These are phyloP conservation scores for Xylogone sp. DNA, from an alignment of 2,329 filamentous ascomycete species.

Conservation along the genomic window DNA sequence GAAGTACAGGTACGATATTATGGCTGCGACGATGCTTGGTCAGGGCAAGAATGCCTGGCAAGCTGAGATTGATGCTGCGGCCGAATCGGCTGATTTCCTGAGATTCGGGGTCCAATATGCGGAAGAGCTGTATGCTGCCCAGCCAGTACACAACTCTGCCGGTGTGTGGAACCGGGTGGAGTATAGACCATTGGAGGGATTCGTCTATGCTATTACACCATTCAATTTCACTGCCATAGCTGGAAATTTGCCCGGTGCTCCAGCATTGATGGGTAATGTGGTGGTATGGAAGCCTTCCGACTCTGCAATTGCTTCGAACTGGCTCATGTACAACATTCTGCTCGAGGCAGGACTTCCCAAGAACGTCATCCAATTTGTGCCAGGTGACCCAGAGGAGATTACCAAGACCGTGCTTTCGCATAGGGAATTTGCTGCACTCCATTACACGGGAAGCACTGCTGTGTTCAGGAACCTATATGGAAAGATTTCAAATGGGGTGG, in stretches of 20 bases:
- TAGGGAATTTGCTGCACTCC: slow-evolving; percentile 80
- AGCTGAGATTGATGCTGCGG: slow-evolving; percentile 95
- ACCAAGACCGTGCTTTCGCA: slow-evolving; percentile 75
- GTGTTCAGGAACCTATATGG: slow-evolving; percentile 90
- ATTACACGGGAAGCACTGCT: slow-evolving; percentile 90
- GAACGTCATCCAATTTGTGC: slow-evolving; percentile 90
- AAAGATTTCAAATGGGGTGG: slow-evolving; percentile 76
- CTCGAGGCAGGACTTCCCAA: slow-evolving; percentile 85
- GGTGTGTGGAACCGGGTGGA: slow-evolving; percentile 92
- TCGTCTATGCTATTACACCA: slow-evolving; percentile 89
- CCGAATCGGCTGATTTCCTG: slow-evolving; percentile 89
- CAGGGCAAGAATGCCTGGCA: slow-evolving; percentile 99
- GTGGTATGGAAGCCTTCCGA: slow-evolving; percentile 97
- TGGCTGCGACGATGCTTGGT: slow-evolving; percentile 93
- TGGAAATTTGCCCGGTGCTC: slow-evolving; percentile 78
- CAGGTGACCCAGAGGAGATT: slow-evolving; percentile 80
- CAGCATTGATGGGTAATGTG: slow-evolving; percentile 88
- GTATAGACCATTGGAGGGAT: slow-evolving; percentile 86
- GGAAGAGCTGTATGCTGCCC: slow-evolving; percentile 82
- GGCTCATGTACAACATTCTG: slow-evolving; percentile 85
- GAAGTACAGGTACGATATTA: slow-evolving; percentile 95
- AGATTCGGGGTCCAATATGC: slow-evolving; percentile 94
- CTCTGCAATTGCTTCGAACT: slow-evolving; percentile 83
- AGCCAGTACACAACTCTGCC: slow-evolving; percentile 77
- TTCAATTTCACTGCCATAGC: slow-evolving; percentile 98